These are phyloP conservation scores for Persicaria tinctoria DNA, from an alignment of 148 eudicot genomes.

Conservation along the genomic window DNA sequence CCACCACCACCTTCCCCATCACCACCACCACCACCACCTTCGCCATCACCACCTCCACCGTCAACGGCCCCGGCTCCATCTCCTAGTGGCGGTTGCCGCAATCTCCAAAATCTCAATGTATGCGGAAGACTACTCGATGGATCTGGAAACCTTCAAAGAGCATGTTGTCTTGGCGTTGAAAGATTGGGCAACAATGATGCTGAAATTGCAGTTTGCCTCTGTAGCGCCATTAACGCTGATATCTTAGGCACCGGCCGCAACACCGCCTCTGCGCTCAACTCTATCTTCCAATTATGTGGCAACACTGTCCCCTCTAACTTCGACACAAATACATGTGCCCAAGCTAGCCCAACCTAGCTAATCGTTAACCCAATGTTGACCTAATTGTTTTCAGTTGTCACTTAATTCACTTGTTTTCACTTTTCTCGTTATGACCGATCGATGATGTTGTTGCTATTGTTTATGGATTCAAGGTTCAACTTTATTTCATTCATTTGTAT, in stretches of 20 bases:
- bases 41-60: background rate
- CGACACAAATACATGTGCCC: background rate
- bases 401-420: no score
- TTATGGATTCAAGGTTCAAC: no score
- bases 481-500: no score
- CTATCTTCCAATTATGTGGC: background rate
- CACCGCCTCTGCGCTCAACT: background rate
- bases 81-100: background rate
- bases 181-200: background rate
- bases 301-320: background rate
- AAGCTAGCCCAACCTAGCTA: no score
- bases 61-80: background rate
- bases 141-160: background rate
- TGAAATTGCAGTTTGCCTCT: background rate
- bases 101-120: background rate
- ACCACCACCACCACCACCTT: background rate
- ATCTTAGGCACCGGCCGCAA: background rate
- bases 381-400: no score
- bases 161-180: background rate
- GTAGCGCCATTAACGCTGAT: background rate
- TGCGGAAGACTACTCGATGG: conserved; percentile 3
- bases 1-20: background rate
- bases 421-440: no score
- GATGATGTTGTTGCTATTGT: no score
- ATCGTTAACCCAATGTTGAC: no score